Percentiles rank a stretch among this genome's conserved stretches.
Evolutionary conservation across 148 eudicot species (phyloP).

Genomic region (Dianthus caryophyllus): DNA sequence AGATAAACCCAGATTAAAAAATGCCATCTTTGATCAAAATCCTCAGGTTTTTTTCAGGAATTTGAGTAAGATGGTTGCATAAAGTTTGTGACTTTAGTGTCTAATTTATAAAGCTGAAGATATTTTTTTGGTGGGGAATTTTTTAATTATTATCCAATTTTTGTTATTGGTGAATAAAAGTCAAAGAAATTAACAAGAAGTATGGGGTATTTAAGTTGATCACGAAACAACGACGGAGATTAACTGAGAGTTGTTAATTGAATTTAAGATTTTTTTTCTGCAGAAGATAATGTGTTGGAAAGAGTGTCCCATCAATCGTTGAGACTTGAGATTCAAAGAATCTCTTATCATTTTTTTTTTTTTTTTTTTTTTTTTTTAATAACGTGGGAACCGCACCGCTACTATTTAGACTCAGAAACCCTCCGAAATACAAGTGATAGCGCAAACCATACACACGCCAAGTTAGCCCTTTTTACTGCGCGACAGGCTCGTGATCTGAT

Average conservation of each 20-base stretch:
- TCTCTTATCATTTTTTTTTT: no score
- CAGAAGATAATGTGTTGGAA: conserved; percentile 37
- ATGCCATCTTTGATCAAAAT: conserved; percentile 22
- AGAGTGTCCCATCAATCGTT: neutral
- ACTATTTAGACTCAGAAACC: no score
- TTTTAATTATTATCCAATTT: neutral
- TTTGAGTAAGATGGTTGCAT: conserved; percentile 5
- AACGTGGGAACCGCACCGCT: no score
- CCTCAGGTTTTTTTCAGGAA: neutral
- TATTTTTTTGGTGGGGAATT: neutral
- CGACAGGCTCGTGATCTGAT: no score
- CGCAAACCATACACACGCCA: no score
- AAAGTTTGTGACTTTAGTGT: neutral
- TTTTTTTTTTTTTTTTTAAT: no score
- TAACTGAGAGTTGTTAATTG: neutral
- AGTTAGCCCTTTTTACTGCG: no score
- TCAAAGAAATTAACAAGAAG: neutral
- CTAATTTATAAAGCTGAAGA: conserved; percentile 7
- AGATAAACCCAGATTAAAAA: conserved; percentile 15
- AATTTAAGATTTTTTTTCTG: neutral
- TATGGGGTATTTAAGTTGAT: neutral
- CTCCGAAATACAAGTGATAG: no score
- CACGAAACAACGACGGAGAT: conserved; percentile 6
- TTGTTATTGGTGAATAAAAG: neutral
- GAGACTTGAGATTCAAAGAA: neutral